Evolutionary conservation across 202 grass and related monocot genomes (phyloP), one percentile per base, ranked within the genome.

Genomic region (Eragrostis tef): DNA sequence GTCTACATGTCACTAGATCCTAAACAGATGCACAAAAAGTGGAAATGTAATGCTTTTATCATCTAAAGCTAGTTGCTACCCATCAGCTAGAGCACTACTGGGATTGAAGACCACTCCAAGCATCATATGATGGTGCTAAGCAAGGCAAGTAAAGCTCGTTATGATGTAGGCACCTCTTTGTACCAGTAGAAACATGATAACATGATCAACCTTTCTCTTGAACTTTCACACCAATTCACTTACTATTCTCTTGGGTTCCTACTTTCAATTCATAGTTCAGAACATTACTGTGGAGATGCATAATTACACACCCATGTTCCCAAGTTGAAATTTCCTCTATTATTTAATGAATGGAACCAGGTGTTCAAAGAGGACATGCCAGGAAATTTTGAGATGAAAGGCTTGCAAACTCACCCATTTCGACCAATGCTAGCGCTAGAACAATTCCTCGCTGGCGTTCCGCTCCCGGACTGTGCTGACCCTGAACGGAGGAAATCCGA

Each of bases 21-120:
- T 19, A 57, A 73, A 51, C 12, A 45, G 66, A 87, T 54, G 49
- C 73, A 34, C 19, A 48, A 36, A 61, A 88, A 31, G 62, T 27
- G 34, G 42, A 86, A 69, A 75, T 75, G 62, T 49, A 44, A 81
- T 68, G 61, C 41, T 86, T 66, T 67, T 61, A 48, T 70, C 57
- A 80, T 41, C n/a, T 25, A 86, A 81, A 81, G 77, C 70, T 80
- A 25, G 59, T 49, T 80, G 69, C 68, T 42, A 75, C 56, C 52
- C 71, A 68, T 81, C 78, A 75, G 66, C 84, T 62, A 86, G 63
- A 62, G 64, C 84, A 76, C 70, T 76, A 63, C 71, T 54, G 63
- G 64, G 85, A 75, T 76, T 81, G 85, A 27, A 44, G 64, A 86
- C 19, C 52, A 81, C 78, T 81, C 63, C 78, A 87, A 81, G 64